Conservation (phyloP, 2,329 filamentous ascomycete species). For the Dissoconium aciculare region DNA sequence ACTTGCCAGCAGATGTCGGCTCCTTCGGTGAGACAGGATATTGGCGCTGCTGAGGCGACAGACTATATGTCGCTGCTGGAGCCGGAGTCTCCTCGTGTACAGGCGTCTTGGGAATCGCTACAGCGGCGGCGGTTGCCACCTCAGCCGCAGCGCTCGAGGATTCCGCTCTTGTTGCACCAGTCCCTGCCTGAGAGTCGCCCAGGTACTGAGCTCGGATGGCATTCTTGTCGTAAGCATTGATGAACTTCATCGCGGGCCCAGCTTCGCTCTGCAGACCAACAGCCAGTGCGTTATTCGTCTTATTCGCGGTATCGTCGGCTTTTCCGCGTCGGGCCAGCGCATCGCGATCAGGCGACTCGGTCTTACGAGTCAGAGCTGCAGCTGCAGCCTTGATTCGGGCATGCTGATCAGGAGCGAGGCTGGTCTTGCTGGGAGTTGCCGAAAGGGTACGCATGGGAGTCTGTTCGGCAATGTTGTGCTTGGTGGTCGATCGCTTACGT, state of each 20-base stretch:
- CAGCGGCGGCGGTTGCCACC: background rate
- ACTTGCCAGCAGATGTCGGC: no score
- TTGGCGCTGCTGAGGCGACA: background rate
- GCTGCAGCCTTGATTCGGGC: conserved; percentile 86
- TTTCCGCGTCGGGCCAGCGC: conserved; percentile 37
- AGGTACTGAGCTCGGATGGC: conserved; percentile 76
- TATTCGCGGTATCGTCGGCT: conserved; percentile 42
- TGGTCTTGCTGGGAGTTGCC: conserved; percentile 56
- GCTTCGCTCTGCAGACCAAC: conserved; percentile 80
- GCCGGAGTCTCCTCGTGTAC: background rate
- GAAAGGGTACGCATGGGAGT: conserved; percentile 31
- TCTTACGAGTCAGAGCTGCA: conserved; percentile 57
- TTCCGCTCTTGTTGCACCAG: background rate
- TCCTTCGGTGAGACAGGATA: background rate
- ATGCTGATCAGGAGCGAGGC: conserved; percentile 79
- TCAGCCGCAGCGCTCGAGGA: conserved; percentile 4
- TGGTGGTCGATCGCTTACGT: conserved; percentile 54
- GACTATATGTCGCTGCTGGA: no score
- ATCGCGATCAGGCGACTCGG: conserved; percentile 36
- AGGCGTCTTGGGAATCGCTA: background rate
- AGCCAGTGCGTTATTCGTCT: conserved; percentile 82
- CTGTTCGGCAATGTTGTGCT: conserved; percentile 28
- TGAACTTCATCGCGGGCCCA: conserved; percentile 92
- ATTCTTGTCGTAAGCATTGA: conserved; percentile 85
- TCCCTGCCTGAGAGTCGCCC: conserved; percentile 53